Percentiles rank a stretch among this genome's conserved stretches.
Evolutionary conservation across 345 rosid species (phyloP).

Genomic region (Viola odorata): DNA sequence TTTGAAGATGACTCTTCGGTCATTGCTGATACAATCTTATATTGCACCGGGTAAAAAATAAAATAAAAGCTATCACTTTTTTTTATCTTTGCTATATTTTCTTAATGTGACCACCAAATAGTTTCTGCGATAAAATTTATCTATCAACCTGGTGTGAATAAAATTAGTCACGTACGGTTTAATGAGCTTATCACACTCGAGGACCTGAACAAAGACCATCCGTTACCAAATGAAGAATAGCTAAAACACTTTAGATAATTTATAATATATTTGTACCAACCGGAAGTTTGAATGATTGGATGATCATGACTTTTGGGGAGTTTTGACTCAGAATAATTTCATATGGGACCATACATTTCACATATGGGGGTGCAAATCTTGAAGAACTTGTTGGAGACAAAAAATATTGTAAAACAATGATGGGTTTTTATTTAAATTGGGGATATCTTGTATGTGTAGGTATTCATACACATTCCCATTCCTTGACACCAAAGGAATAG

Average conservation of each 20-base stretch:
- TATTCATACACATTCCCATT: constrained; percentile 82
- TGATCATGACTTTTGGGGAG: constrained; percentile 16
- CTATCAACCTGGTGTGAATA: no score
- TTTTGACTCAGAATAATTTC: not conserved
- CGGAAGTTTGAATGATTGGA: constrained; percentile 17
- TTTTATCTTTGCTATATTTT: no score
- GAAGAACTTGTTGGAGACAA: not conserved
- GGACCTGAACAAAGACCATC: no score
- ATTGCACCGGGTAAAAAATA: constrained; percentile 99
- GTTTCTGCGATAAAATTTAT: no score
- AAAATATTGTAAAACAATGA: no score
- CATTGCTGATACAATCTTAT: constrained; percentile 62
- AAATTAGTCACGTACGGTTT: no score
- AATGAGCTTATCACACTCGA: no score
- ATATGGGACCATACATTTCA: constrained; percentile 9
- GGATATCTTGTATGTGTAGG: constrained; percentile 38
- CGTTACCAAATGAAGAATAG: no score
- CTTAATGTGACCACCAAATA: no score
- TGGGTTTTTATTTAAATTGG: not conserved
- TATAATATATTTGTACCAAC: not conserved
- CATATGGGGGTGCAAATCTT: constrained; percentile 17
- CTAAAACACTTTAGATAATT: not conserved
- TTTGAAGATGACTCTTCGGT: constrained; percentile 62
- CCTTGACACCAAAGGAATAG: constrained; percentile 94
- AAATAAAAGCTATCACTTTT: no score